phyloP scores from a whole-genome alignment of 2,329 filamentous ascomycete species.

The Aureobasidium vineae region DNA sequence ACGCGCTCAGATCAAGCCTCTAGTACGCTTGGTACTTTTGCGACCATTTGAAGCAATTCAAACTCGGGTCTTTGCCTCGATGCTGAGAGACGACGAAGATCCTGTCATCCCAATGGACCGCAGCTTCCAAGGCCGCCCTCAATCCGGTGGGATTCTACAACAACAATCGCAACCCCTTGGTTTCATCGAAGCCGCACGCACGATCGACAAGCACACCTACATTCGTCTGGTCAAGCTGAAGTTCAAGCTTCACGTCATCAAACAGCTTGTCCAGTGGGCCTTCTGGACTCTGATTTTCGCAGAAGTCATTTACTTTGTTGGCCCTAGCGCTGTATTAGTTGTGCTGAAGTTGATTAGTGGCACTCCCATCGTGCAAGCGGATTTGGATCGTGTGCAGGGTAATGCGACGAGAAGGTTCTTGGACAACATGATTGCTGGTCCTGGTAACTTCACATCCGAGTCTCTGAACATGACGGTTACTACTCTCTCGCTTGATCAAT shows the following conservation, averaged over 20 bases:
- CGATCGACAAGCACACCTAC: slow-evolving; percentile 10
- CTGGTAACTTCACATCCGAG: neutral
- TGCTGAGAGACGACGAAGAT: slow-evolving; percentile 27
- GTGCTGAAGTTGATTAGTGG: slow-evolving; percentile 7
- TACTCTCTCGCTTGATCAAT: neutral
- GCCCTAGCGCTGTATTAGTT: slow-evolving; percentile 14
- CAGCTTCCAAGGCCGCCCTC: slow-evolving; percentile 15
- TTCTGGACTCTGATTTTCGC: slow-evolving; percentile 13
- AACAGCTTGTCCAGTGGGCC: neutral
- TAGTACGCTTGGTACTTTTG: neutral
- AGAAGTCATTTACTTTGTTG: slow-evolving; percentile 1
- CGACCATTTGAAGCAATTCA: slow-evolving; percentile 6
- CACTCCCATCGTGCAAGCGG: neutral
- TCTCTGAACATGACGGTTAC: neutral
- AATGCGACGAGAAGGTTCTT: slow-evolving; percentile 5
- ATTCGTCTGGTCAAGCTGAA: slow-evolving; percentile 7
- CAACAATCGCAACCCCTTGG: neutral
- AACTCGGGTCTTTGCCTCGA: slow-evolving; percentile 20
- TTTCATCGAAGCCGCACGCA: slow-evolving; percentile 4
- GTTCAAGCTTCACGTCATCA: slow-evolving; percentile 9
- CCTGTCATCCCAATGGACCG: slow-evolving; percentile 27
- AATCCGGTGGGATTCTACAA: slow-evolving; percentile 1
- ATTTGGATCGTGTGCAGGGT: slow-evolving; percentile 1
- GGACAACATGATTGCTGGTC: neutral
- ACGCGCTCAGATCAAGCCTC: slow-evolving; percentile 3